Evolutionary conservation across 306 rosid species (phyloP).

Genomic region (Leucaena leucocephala): DNA sequence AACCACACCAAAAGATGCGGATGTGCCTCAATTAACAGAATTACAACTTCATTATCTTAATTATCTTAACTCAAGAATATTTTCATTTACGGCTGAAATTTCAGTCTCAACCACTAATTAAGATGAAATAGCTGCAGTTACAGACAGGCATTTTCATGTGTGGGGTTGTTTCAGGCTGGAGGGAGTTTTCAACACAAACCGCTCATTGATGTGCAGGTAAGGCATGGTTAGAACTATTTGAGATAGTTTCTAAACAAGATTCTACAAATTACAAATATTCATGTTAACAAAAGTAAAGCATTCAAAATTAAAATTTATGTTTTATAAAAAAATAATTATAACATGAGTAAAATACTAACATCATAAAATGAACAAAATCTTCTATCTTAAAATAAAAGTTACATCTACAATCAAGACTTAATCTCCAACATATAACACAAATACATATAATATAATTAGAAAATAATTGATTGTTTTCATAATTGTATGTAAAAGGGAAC

Average conservation of each 20-base stretch:
- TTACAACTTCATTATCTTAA: slow-evolving; percentile 16
- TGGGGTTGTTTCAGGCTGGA: background rate
- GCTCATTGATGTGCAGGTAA: background rate
- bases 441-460: background rate
- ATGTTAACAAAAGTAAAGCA: background rate
- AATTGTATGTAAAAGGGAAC: background rate
- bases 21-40: slow-evolving; percentile 31
- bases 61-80: slow-evolving; percentile 30
- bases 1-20: background rate
- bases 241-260: background rate
- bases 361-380: background rate
- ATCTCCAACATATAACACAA: background rate
- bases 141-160: background rate
- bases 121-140: slow-evolving; percentile 22
- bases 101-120: slow-evolving; percentile 33
- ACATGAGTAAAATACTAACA: background rate
- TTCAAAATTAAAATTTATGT: background rate
- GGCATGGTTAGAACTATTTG: background rate
- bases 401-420: background rate
- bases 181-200: background rate
- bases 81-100: slow-evolving; percentile 27
- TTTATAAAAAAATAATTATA: background rate
- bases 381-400: background rate
- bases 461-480: background rate
- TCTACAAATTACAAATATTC: background rate